Percentiles rank a stretch among this genome's conserved stretches.
These are phyloP conservation scores for Coprinopsis marcescibilis DNA, from an alignment of 768 basidiomycete species.

Conservation along the genomic window DNA sequence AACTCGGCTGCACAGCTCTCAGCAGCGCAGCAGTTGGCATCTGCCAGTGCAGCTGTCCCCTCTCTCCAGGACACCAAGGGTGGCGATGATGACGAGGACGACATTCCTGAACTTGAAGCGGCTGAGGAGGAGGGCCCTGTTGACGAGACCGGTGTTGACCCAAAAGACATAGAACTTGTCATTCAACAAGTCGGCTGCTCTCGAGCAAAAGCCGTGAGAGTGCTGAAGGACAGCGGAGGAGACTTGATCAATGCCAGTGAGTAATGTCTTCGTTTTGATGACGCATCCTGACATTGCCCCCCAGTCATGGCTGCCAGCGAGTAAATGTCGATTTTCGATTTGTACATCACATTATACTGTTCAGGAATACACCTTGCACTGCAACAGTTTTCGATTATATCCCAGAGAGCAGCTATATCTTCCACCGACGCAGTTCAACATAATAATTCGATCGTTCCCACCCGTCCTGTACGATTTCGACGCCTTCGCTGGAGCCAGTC, in stretches of 20 bases:
- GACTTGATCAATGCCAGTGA: constrained; percentile 96
- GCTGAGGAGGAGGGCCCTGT: constrained; percentile 76
- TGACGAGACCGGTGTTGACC: constrained; percentile 85
- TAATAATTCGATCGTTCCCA: constrained; percentile 92
- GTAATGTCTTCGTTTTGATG: constrained; percentile 28
- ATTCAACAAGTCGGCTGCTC: constrained; percentile 85
- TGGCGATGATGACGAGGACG: constrained; percentile 61
- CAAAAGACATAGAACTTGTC: constrained; percentile 93
- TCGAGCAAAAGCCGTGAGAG: constrained; percentile 87
- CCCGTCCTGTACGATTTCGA: constrained; percentile 66
- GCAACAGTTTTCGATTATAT: constrained; percentile 14
- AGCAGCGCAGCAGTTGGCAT: constrained; percentile 74
- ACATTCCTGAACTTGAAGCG: constrained; percentile 79
- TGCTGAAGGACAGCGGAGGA: constrained; percentile 85
- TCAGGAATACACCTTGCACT: constrained; percentile 17
- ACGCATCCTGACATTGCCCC: constrained; percentile 3
- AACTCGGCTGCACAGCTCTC: constrained; percentile 72
- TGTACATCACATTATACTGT: constrained; percentile 29
- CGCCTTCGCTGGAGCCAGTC: constrained; percentile 31
- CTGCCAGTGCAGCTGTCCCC: constrained; percentile 37
- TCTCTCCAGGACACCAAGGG: constrained; percentile 46
- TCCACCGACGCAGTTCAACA: constrained; percentile 70
- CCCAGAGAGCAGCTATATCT: constrained; percentile 8
- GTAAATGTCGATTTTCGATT: constrained; percentile 39
- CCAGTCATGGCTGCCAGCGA: constrained; percentile 92